Percentiles rank a stretch among this genome's conserved stretches.
Conservation (phyloP, 371 early-diverging fungal genomes). For the Conidiobolus incongruus region DNA sequence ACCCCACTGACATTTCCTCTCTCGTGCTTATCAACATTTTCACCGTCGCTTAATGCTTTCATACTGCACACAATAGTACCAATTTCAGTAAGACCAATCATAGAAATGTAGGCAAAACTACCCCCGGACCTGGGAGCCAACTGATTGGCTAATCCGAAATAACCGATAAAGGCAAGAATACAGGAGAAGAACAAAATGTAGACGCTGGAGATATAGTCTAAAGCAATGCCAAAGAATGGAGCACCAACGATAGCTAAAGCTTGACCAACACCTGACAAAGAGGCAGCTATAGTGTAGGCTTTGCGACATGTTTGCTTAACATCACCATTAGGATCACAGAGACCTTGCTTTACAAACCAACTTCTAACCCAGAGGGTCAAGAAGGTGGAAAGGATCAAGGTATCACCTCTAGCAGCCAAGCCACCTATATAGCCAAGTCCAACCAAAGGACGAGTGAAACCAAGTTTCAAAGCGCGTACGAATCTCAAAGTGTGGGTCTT, state of each 20-base stretch:
- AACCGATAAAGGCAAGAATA: slow-evolving; percentile 26
- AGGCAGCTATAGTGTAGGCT: slow-evolving; percentile 10
- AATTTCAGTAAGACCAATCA: slow-evolving; percentile 47
- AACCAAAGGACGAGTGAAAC: too few species aligned
- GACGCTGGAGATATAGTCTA: slow-evolving; percentile 19
- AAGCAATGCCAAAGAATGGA: slow-evolving; percentile 27
- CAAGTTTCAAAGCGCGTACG: too few species aligned
- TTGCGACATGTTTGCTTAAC: slow-evolving; percentile 9
- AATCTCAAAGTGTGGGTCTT: too few species aligned
- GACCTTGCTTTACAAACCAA: slow-evolving; percentile 25
- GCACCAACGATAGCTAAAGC: slow-evolving; percentile 40
- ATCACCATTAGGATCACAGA: slow-evolving; percentile 14
- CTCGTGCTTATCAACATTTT: slow-evolving; percentile 19
- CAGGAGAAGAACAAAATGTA: slow-evolving; percentile 24
- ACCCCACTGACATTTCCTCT: slow-evolving; percentile 47
- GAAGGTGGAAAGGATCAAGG: slow-evolving; percentile 44
- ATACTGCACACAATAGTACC: slow-evolving; percentile 53
- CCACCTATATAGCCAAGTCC: too few species aligned
- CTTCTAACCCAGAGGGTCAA: slow-evolving; percentile 49
- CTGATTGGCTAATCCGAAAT: slow-evolving; percentile 27
- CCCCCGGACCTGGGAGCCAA: slow-evolving; percentile 22
- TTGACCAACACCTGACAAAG: slow-evolving; percentile 40
- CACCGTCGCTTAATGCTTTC: slow-evolving; percentile 24
- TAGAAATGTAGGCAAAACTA: slow-evolving; percentile 20
- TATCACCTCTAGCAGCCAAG: slow-evolving; percentile 55